Conservation (phyloP, 2,329 filamentous ascomycete species). For the Orbilia oligospora region DNA sequence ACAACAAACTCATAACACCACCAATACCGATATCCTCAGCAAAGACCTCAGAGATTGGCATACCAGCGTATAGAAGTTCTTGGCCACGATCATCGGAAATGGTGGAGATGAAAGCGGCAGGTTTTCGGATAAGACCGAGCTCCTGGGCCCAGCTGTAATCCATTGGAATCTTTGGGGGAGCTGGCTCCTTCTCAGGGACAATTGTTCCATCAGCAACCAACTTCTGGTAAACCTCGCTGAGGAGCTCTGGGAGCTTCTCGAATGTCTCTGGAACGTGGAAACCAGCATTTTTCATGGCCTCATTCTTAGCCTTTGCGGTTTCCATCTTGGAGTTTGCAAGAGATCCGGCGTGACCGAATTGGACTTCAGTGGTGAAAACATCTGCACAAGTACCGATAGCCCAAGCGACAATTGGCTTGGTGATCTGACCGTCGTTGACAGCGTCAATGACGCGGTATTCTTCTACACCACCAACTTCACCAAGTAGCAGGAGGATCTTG, state of each 20-base stretch:
- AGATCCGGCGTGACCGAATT: constrained; percentile 98
- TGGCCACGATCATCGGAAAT: constrained; percentile 99
- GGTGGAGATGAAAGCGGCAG: constrained; percentile 99
- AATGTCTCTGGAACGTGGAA: constrained; percentile 96
- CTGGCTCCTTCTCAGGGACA: constrained; percentile 86
- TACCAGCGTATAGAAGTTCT: constrained; percentile 97
- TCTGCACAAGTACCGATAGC: constrained; percentile 98
- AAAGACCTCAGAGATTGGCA: constrained; percentile 99
- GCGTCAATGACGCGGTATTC: constrained; percentile 99
- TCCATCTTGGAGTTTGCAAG: constrained; percentile 99
- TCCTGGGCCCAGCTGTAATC: constrained; percentile 99
- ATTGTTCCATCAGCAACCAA: constrained; percentile 88
- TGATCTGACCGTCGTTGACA: constrained; percentile 93
- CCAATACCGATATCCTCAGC: constrained; percentile 98
- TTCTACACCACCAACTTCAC: constrained; percentile 99
- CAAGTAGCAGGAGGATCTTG: constrained; percentile 95
- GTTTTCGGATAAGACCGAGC: constrained; percentile 99
- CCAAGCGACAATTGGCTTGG: constrained; percentile 99
- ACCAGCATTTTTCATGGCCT: constrained; percentile 93
- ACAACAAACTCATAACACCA: constrained; percentile 99
- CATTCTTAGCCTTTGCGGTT: constrained; percentile 96
- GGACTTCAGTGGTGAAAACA: constrained; percentile 99
- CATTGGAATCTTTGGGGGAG: constrained; percentile 98
- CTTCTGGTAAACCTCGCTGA: constrained; percentile 87
- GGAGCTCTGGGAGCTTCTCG: constrained; percentile 86